These are phyloP conservation scores for Claviceps sorghi DNA, from an alignment of 2,329 filamentous ascomycete species.

Conservation along the genomic window DNA sequence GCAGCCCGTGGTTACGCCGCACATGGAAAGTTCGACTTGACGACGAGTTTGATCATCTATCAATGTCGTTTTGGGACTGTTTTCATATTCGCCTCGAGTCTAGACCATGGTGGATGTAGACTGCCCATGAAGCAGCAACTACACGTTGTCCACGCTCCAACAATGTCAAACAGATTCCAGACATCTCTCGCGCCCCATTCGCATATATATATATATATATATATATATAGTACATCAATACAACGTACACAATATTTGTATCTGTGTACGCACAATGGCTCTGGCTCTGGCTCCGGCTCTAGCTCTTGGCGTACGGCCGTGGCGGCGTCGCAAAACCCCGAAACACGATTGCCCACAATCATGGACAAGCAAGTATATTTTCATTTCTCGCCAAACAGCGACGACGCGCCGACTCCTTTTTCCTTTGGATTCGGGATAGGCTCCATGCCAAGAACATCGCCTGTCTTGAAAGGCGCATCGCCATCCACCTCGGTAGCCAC, in stretches of 20 bases:
- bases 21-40: not conserved
- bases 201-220: not conserved
- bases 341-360: too few species aligned
- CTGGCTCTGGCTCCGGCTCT: not conserved
- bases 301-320: not conserved
- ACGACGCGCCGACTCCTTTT: not conserved
- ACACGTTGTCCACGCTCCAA: not conserved
- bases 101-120: not conserved
- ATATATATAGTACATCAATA: not conserved
- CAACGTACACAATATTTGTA: too few species aligned
- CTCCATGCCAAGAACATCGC: constrained; percentile 43
- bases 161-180: not conserved
- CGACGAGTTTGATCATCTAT: not conserved
- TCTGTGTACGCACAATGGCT: not conserved
- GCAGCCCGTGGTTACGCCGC: too few species aligned
- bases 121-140: not conserved
- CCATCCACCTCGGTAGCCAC: constrained; percentile 22
- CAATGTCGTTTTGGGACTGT: too few species aligned
- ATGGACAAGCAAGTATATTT: not conserved
- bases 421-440: constrained; percentile 24
- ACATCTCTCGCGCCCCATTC: not conserved
- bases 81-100: not conserved
- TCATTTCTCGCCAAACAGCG: constrained; percentile 3
- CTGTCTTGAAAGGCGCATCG: constrained; percentile 22
- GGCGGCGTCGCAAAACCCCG: not conserved